A percentile compares a stretch with the other conserved stretches of the same genome.
These are phyloP conservation scores for Allomyces macrogynus DNA, from an alignment of 192 early-diverging fungal genomes.

Conservation along the genomic window DNA sequence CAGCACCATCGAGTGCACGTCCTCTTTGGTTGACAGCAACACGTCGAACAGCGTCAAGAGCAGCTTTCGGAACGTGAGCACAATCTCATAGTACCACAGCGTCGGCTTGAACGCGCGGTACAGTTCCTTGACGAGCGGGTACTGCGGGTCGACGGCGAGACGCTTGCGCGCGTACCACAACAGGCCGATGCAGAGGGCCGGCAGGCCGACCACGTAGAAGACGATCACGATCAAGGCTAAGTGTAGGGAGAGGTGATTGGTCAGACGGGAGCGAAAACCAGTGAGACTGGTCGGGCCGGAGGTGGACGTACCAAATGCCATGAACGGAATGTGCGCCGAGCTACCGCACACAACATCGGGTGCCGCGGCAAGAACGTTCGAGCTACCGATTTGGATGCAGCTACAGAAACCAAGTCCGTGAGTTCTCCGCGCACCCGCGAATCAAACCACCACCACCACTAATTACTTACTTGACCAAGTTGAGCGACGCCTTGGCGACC, in stretches of 20 bases:
- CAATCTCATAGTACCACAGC: neutral
- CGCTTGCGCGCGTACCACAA: neutral
- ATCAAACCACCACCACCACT: no score
- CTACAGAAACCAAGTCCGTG: neutral
- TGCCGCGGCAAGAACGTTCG: neutral
- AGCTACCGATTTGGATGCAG: neutral
- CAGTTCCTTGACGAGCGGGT: neutral
- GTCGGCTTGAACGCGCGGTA: neutral
- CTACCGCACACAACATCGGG: neutral
- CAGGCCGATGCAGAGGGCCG: neutral
- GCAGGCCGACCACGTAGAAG: neutral
- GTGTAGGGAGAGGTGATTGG: neutral
- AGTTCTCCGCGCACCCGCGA: no score
- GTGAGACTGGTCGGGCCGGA: no score
- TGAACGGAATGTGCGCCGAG: no score
- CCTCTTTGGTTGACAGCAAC: neutral
- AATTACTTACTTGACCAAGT: neutral
- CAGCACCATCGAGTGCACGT: neutral
- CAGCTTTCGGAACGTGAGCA: neutral
- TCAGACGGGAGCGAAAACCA: neutral
- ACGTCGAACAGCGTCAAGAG: neutral
- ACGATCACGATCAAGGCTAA: neutral
- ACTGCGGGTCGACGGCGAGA: neutral
- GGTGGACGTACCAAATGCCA: no score
- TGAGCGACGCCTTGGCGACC: neutral